Evolutionary conservation across 495 filamentous ascomycete genomes (phyloP).

Genomic region (Polyplosphaeria fusca): DNA sequence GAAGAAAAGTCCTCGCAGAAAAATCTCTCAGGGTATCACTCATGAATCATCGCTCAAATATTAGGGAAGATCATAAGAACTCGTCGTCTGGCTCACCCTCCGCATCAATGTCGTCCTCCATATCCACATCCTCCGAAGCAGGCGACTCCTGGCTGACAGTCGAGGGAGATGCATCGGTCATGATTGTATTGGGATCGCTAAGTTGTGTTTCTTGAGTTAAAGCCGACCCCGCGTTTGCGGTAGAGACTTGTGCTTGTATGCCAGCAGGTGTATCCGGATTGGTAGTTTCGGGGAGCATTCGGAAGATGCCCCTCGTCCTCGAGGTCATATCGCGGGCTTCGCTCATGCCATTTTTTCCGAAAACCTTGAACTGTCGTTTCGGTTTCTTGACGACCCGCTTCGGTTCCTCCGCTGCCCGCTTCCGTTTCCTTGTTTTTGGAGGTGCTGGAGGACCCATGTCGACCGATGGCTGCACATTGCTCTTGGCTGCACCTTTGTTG

Average conservation of each 20-base stretch:
- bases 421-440: neutral
- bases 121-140: neutral
- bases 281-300: neutral
- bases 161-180: neutral
- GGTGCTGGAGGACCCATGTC: too few species aligned
- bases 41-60: too few species aligned
- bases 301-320: too few species aligned
- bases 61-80: neutral
- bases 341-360: neutral
- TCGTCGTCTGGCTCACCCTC: slow-evolving; percentile 27
- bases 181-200: too few species aligned
- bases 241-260: too few species aligned
- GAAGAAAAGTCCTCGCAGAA: too few species aligned
- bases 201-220: neutral
- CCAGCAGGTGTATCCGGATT: neutral
- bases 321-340: too few species aligned
- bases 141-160: neutral
- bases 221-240: neutral
- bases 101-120: slow-evolving; percentile 18
- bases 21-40: too few species aligned
- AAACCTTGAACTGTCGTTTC: neutral
- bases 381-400: neutral
- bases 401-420: neutral
- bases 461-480: too few species aligned
- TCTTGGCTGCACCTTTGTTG: too few species aligned